phyloP scores from a whole-genome alignment of 768 basidiomycete species.

The Phanerodontia chrysosporium region DNA sequence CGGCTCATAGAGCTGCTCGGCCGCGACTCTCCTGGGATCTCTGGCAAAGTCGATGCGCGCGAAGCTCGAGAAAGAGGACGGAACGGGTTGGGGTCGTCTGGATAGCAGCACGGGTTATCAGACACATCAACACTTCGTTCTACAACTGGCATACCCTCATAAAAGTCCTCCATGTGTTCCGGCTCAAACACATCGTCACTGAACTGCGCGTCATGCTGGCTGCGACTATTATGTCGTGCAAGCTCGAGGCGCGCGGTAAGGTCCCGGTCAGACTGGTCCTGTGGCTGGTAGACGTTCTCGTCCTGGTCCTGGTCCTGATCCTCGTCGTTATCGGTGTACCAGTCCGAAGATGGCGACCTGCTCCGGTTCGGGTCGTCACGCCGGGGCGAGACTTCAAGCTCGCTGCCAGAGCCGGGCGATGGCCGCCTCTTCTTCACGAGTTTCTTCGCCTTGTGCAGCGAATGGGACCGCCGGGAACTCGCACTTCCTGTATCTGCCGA shows the following conservation, averaged over 20 bases:
- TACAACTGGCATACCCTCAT: not conserved
- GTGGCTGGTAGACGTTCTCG: conserved; percentile 32
- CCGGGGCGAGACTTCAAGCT: conserved; percentile 16
- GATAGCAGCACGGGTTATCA: not conserved
- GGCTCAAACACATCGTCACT: not conserved
- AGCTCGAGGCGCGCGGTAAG: conserved; percentile 74
- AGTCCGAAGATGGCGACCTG: conserved; percentile 42
- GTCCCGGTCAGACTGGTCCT: conserved; percentile 73
- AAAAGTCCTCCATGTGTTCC: not conserved
- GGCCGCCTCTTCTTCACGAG: conserved; percentile 39
- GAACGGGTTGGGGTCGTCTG: conserved; percentile 19
- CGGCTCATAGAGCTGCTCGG: conserved; percentile 42
- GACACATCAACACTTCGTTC: not conserved
- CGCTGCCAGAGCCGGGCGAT: conserved; percentile 37
- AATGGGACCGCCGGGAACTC: conserved; percentile 26
- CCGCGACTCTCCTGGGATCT: conserved; percentile 34
- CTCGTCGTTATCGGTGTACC: conserved; percentile 36
- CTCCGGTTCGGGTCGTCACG: conserved; percentile 16
- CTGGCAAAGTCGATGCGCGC: conserved; percentile 37
- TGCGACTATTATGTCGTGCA: conserved; percentile 80
- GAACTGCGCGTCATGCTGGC: conserved; percentile 52
- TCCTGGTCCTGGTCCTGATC: conserved; percentile 27
- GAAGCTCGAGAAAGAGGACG: conserved; percentile 49
- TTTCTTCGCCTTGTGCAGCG: conserved; percentile 41
- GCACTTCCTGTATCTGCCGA: conserved; percentile 28